Percentiles rank a stretch among this genome's conserved stretches.
phyloP scores from a whole-genome alignment of 2,329 filamentous ascomycete species.

The Chaetomiaceae sp. region DNA sequence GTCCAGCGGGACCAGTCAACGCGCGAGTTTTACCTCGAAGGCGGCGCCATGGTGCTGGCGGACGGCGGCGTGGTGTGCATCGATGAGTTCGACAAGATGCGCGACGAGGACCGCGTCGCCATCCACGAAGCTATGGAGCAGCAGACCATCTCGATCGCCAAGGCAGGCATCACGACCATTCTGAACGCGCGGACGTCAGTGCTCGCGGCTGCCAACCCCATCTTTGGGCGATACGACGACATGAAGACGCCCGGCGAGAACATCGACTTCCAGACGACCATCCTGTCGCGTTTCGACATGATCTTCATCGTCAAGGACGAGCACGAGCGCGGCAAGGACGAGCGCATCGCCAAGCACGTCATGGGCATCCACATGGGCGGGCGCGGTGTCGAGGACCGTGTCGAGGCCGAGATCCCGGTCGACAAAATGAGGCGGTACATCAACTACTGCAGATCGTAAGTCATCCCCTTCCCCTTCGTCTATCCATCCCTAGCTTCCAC shows the following conservation, averaged over 20 bases:
- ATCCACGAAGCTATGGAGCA: slow-evolving; percentile 99
- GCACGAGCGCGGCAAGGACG: slow-evolving; percentile 82
- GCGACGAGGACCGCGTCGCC: slow-evolving; percentile 92
- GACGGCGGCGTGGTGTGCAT: slow-evolving; percentile 97
- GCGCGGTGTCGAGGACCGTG: slow-evolving; percentile 71
- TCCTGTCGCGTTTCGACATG: slow-evolving; percentile 97
- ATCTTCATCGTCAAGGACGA: slow-evolving; percentile 98
- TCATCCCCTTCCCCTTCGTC: slow-evolving; percentile 19
- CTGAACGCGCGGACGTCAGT: slow-evolving; percentile 94
- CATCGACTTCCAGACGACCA: slow-evolving; percentile 98
- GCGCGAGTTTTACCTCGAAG: slow-evolving; percentile 95
- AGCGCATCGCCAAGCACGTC: slow-evolving; percentile 91
- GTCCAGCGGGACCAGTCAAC: slow-evolving; percentile 90
- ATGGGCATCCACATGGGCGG: slow-evolving; percentile 96
- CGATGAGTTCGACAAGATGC: slow-evolving; percentile 99
- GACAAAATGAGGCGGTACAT: slow-evolving; percentile 98
- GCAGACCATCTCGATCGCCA: slow-evolving; percentile 97
- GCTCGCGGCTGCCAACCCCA: slow-evolving; percentile 90
- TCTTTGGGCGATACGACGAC: slow-evolving; percentile 96
- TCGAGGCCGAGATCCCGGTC: slow-evolving; percentile 82
- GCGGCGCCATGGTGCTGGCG: slow-evolving; percentile 95
- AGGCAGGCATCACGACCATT: slow-evolving; percentile 97
- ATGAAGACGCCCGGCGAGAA: slow-evolving; percentile 97
- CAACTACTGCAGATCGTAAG: slow-evolving; percentile 91
- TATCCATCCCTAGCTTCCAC: not conserved